Base-by-base conservation (phyloP, 1,284 basidiomycete genomes). In the Rhizopogon parksii region DNA sequence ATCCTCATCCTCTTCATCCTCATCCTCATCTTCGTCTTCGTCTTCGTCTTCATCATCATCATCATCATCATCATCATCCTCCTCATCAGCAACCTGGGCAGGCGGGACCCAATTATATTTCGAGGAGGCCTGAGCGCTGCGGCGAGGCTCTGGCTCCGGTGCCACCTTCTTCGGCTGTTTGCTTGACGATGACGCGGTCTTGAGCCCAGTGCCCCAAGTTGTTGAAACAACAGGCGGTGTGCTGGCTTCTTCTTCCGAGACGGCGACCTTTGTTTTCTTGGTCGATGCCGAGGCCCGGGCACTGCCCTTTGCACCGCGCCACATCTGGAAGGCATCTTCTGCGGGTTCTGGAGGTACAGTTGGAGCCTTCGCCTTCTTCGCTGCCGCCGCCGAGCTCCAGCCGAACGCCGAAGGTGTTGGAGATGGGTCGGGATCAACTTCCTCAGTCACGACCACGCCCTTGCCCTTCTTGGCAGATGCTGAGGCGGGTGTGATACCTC, bases 41-140 rank as follows among this genome's bases (percentile, higher is more conserved):
- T 61, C 54, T 19, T 47, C 62, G 46, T 50, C 49, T n/a, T 58
- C 58, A 11, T 15, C 55, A 30, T 61, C 62, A 2, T 66, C 63
- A 0, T 60, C 59, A 4, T 58, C 56, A 2, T 54, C 56, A 1
- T 3, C 51, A 0, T 50, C 59, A 0, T 52, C 56, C 3, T 38
- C 53, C 21, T 55, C 54, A 11, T 55, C 55, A 40, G 53, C 49
- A 30, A 60, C 55, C 25, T 51, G 53, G 43, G 54, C 52, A 15
- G 30, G 21, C 11, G 60, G 53, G 47, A 54, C 55, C 43, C 53
- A 54, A 15, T 32, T 52, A 36, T 49, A 50, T 43, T 50, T 65
- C 37, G 36, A 48, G 12, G 53, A 46, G 14, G 43, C 32, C 25
- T 49, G 38, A 40, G 36, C 52, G 25, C 49, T 34, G 11, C 51